Evolutionary conservation across 2,329 filamentous ascomycete species (phyloP).

Genomic region (Microsporum canis): DNA sequence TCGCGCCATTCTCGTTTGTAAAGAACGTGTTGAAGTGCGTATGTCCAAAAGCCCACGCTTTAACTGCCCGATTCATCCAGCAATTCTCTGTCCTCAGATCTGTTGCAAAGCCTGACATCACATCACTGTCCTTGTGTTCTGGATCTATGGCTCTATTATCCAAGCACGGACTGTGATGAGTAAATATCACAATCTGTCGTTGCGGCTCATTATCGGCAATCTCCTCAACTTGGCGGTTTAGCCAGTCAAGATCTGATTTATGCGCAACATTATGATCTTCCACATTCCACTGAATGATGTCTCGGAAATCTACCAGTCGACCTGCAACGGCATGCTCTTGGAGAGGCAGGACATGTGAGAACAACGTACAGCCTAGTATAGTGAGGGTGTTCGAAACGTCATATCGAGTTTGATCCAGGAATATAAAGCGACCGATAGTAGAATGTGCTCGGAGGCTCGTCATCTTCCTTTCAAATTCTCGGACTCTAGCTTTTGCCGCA

Average conservation of each 20-base stretch:
- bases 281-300: conserved; percentile 24
- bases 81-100: conserved; percentile 28
- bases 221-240: conserved; percentile 20
- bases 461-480: neutral
- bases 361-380: neutral
- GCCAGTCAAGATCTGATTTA: conserved; percentile 21
- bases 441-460: neutral
- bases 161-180: conserved; percentile 22
- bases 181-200: conserved; percentile 21
- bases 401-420: neutral
- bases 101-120: conserved; percentile 28
- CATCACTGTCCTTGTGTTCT: conserved; percentile 16
- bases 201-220: conserved; percentile 18
- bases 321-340: neutral
- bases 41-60: conserved; percentile 36
- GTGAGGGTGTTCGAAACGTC: neutral
- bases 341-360: neutral
- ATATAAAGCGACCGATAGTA: neutral
- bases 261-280: conserved; percentile 19
- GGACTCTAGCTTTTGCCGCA: neutral
- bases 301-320: conserved; percentile 39
- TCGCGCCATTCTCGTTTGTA: conserved; percentile 16
- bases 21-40: conserved; percentile 35
- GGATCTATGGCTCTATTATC: conserved; percentile 17
- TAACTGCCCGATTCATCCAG: conserved; percentile 25